These are phyloP conservation scores for Yarrowia hollandica DNA, from an alignment of 805 yeast genomes.

Conservation along the genomic window DNA sequence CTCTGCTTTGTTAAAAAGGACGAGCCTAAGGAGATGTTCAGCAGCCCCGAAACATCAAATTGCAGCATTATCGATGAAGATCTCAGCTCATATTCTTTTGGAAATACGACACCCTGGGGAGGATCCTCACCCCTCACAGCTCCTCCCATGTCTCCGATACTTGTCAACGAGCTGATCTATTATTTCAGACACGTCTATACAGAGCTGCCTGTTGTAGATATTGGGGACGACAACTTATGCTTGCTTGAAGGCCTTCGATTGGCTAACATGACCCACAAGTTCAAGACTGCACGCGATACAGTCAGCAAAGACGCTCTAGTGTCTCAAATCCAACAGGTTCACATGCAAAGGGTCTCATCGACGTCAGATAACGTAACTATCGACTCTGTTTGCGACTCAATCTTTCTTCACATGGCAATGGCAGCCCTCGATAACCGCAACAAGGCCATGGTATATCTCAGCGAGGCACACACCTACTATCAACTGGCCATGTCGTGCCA, in stretches of 20 bases:
- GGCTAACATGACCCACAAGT: slow-evolving; percentile 21
- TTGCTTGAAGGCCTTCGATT: slow-evolving; percentile 5
- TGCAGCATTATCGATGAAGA: slow-evolving; percentile 21
- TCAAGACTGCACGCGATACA: slow-evolving; percentile 15
- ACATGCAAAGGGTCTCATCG: slow-evolving; percentile 11
- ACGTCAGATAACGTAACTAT: slow-evolving; percentile 3
- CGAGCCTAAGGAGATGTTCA: slow-evolving; percentile 8
- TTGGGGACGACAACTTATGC: neutral
- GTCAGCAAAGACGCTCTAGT: slow-evolving; percentile 6
- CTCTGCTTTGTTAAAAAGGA: slow-evolving; percentile 19
- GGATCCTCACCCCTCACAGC: slow-evolving; percentile 2
- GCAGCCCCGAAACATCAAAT: slow-evolving; percentile 17
- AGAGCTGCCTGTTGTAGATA: slow-evolving; percentile 10
- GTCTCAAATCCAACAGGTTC: slow-evolving; percentile 21
- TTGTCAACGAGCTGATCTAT: slow-evolving; percentile 2
- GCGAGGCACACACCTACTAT: slow-evolving; percentile 20
- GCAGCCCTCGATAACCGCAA: slow-evolving; percentile 19
- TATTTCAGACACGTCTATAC: slow-evolving; percentile 11
- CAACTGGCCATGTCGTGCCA: neutral
- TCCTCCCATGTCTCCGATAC: slow-evolving; percentile 20
- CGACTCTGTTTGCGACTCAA: slow-evolving; percentile 20
- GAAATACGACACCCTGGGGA: slow-evolving; percentile 15
- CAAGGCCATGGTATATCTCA: slow-evolving; percentile 27
- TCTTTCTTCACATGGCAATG: slow-evolving; percentile 21
- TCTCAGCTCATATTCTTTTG: slow-evolving; percentile 1